Percentiles rank a stretch among this genome's conserved stretches.
Evolutionary conservation across 345 rosid genomes (phyloP).

Genomic region (Salix purpurea): DNA sequence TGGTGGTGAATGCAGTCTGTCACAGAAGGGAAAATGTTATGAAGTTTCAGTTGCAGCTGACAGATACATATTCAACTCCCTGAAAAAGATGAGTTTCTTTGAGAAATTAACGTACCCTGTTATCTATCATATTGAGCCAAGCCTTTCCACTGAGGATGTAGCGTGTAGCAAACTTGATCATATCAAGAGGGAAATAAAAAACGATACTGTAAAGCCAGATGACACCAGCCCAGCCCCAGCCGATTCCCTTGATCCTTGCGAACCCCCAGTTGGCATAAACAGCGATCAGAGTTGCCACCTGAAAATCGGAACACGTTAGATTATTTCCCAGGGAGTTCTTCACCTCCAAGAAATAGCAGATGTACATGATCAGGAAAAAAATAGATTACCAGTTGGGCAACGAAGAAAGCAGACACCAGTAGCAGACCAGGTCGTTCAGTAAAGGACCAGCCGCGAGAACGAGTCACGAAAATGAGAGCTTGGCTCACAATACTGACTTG

Average conservation of each 20-base stretch:
- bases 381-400: conserved; percentile 25
- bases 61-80: neutral
- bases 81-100: neutral
- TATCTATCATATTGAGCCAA: conserved; percentile 24
- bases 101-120: conserved; percentile 7
- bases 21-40: neutral
- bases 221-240: conserved; percentile 36
- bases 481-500: conserved; percentile 35
- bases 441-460: conserved; percentile 35
- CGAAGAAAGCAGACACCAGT: conserved; percentile 20
- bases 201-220: conserved; percentile 28
- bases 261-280: conserved; percentile 32
- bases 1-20: conserved; percentile 31
- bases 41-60: neutral
- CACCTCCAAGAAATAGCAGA: neutral
- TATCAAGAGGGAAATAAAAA: conserved; percentile 24
- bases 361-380: neutral
- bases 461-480: conserved; percentile 32
- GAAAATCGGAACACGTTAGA: neutral
- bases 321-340: neutral
- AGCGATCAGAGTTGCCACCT: conserved; percentile 30
- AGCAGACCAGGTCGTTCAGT: conserved; percentile 27
- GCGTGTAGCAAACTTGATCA: conserved; percentile 23
- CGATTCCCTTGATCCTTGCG: conserved; percentile 25
- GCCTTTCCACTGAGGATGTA: conserved; percentile 32